Conservation (phyloP, 305 asterid genomes). For the Fraxinus greggii region DNA sequence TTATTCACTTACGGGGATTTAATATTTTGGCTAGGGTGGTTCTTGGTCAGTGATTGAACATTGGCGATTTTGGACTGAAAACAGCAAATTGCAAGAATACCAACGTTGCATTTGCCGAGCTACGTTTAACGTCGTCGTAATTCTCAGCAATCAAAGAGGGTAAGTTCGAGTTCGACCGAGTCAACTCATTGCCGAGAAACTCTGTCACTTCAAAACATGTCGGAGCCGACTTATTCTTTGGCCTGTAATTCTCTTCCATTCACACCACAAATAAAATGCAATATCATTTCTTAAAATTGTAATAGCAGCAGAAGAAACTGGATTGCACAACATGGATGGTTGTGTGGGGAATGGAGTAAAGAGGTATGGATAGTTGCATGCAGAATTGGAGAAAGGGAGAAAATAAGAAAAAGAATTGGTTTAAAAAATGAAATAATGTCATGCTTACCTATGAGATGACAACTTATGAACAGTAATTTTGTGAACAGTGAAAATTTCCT, state of each 20-base stretch:
- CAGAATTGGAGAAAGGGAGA: no score
- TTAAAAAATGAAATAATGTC: no score
- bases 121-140: slow-evolving; percentile 30
- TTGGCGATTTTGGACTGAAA: no score
- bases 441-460: no score
- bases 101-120: slow-evolving; percentile 22
- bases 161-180: slow-evolving; percentile 40
- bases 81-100: slow-evolving; percentile 24
- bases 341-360: no score
- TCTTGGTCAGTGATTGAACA: no score
- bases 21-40: no score
- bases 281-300: neutral
- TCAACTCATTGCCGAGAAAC: slow-evolving; percentile 30
- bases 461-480: no score
- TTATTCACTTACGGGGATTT: no score
- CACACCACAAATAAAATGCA: slow-evolving; percentile 21
- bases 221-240: slow-evolving; percentile 21
- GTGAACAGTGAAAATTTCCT: no score
- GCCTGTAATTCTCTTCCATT: slow-evolving; percentile 30
- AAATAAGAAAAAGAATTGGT: no score
- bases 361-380: no score
- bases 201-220: neutral
- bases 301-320: neutral
- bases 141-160: slow-evolving; percentile 41
- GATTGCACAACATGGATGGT: neutral